These are phyloP conservation scores for Collybia nuda DNA, from an alignment of 768 basidiomycete genomes.

Conservation along the genomic window DNA sequence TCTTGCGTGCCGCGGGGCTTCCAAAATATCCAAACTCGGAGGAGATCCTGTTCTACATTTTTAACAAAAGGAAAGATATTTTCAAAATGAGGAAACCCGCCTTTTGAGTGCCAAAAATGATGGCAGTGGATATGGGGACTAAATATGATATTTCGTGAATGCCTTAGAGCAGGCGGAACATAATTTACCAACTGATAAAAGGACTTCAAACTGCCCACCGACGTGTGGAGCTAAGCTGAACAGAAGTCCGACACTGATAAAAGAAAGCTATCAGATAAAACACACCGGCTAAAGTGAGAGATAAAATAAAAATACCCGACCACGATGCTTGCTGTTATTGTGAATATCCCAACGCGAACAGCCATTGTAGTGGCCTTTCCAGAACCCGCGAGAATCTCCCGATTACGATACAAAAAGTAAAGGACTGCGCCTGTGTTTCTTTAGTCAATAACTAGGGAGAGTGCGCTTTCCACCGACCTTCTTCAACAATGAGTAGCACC, in stretches of 20 bases:
- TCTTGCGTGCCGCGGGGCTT: conserved; percentile 1
- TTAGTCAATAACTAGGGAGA: neutral
- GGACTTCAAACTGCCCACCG: conserved; percentile 27
- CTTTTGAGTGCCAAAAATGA: conserved; percentile 29
- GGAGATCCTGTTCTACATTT: conserved; percentile 9
- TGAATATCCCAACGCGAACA: conserved; percentile 27
- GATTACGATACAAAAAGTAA: conserved; percentile 22
- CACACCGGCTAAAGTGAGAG: neutral
- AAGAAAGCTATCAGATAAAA: neutral
- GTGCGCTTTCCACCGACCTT: conserved; percentile 18
- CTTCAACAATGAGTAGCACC: conserved; percentile 19
- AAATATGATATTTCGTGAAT: neutral
- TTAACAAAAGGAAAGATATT: neutral
- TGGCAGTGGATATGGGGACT: conserved; percentile 25
- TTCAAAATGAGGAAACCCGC: conserved; percentile 10
- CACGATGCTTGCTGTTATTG: conserved; percentile 17
- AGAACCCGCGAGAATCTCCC: conserved; percentile 20
- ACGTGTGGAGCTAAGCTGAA: conserved; percentile 19
- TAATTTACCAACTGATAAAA: conserved; percentile 23
- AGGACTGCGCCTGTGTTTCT: conserved; percentile 18
- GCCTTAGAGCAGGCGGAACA: neutral
- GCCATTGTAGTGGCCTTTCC: conserved; percentile 25
- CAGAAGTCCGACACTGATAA: conserved; percentile 22
- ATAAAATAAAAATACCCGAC: conserved; percentile 9
- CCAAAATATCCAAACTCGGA: conserved; percentile 16